Evolutionary conservation across 352 stramenopile genomes (phyloP).

Genomic region (Nothophytophthora sp.): DNA sequence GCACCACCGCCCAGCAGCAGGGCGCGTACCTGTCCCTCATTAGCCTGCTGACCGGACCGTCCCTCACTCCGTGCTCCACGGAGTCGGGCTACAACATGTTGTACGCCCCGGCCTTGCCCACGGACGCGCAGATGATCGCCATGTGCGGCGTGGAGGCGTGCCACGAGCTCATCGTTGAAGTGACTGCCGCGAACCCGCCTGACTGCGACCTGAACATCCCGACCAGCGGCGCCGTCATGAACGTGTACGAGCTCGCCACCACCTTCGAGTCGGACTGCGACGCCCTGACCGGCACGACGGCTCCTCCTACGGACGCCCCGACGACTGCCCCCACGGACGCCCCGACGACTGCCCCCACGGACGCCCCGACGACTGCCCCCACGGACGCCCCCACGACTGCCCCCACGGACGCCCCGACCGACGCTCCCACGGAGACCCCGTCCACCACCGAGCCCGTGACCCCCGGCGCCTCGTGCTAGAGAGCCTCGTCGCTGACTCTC

Average conservation of each 20-base stretch:
- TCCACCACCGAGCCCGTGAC: too few species aligned
- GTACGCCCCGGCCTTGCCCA: conserved; percentile 22
- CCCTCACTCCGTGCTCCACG: conserved; percentile 19
- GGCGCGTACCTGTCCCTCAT: conserved; percentile 29
- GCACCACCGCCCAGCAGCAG: conserved; percentile 5
- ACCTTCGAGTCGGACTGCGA: conserved; percentile 22
- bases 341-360: conserved; percentile 7
- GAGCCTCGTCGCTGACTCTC: too few species aligned
- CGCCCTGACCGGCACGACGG: conserved; percentile 4
- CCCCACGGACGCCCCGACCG: conserved; percentile 5
- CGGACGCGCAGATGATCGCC: conserved; percentile 15
- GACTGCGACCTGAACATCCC: conserved; percentile 46
- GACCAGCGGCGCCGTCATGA: conserved; percentile 38
- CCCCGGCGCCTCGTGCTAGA: too few species aligned
- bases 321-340: conserved; percentile 2
- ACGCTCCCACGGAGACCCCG: too few species aligned
- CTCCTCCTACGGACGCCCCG: conserved; percentile 4
- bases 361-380: conserved; percentile 6
- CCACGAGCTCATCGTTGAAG: conserved; percentile 26
- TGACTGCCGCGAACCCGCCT: conserved; percentile 27
- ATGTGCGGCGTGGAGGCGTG: conserved; percentile 35
- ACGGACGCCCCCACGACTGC: conserved; percentile 6
- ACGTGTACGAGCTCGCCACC: conserved; percentile 32
- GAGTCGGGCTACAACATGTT: conserved; percentile 44
- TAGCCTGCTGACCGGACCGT: conserved; percentile 11